phyloP scores from a whole-genome alignment of 2,329 filamentous ascomycete species.

The Penicillium brevicompactum region DNA sequence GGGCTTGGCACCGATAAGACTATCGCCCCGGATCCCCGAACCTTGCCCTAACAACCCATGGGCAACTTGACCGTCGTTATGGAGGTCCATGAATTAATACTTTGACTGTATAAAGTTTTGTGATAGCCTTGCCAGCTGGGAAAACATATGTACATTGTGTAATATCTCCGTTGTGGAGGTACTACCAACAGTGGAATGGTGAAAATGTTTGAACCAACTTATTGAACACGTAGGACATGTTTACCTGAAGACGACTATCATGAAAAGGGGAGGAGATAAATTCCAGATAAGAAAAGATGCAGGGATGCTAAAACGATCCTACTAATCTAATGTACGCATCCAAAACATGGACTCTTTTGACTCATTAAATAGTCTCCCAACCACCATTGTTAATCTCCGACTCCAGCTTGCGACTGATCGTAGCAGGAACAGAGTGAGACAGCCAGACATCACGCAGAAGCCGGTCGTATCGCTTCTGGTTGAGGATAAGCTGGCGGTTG shows the following conservation, averaged over 20 bases:
- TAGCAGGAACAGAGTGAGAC: constrained; percentile 80
- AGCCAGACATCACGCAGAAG: constrained; percentile 85
- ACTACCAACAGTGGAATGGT: no score
- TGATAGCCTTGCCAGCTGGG: no score
- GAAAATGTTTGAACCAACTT: no score
- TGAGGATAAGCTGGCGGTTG: constrained; percentile 85
- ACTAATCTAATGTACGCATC: constrained; percentile 2
- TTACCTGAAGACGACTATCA: no score
- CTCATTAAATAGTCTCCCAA: constrained; percentile 71
- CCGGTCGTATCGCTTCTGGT: constrained; percentile 90
- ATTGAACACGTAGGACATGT: no score
- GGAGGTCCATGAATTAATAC: no score
- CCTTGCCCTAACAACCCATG: neutral
- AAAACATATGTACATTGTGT: no score
- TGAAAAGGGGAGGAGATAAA: neutral
- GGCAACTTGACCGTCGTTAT: no score
- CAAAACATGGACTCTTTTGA: constrained; percentile 7
- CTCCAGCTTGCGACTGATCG: constrained; percentile 87
- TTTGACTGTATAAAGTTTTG: no score
- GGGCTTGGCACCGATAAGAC: constrained; percentile 19
- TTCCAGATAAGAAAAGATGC: neutral
- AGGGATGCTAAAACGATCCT: neutral
- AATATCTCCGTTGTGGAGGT: no score
- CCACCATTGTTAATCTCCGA: constrained; percentile 96
- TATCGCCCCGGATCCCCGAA: neutral